Evolutionary conservation across 129 eudicot species (phyloP).

Genomic region (Erigeron canadensis): DNA sequence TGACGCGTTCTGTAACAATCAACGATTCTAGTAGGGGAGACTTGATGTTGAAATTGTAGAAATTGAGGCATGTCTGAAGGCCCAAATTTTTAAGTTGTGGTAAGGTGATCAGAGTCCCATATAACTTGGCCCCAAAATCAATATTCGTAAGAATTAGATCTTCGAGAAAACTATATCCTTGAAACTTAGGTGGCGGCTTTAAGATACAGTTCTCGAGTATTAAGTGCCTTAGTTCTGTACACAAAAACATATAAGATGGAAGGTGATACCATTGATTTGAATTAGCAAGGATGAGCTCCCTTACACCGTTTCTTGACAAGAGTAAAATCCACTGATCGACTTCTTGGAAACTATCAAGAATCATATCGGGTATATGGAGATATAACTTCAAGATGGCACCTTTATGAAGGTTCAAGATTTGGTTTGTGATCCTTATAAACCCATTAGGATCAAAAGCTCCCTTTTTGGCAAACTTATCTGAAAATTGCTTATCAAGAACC

Average conservation of each 20-base stretch:
- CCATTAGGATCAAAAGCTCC: background rate
- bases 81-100: conserved; percentile 2
- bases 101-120: background rate
- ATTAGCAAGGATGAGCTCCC: background rate
- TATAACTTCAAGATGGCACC: conserved; percentile 16
- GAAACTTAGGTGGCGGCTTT: background rate
- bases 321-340: conserved; percentile 18
- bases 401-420: conserved; percentile 9
- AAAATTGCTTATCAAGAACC: background rate
- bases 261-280: background rate
- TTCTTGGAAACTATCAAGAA: conserved; percentile 15
- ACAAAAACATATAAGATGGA: conserved; percentile 7
- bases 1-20: background rate
- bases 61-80: too few species aligned
- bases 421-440: conserved; percentile 12
- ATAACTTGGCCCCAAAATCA: conserved; percentile 10
- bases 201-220: background rate
- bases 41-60: background rate
- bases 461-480: background rate
- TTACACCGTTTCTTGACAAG: conserved; percentile 17
- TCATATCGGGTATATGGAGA: conserved; percentile 14
- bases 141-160: background rate
- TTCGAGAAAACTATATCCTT: conserved; percentile 18
- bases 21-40: background rate
- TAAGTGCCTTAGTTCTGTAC: background rate